Percentiles rank a stretch among this genome's conserved stretches.
phyloP scores from a whole-genome alignment of 257 asterid genomes.

The Solanum chiquidenum region DNA sequence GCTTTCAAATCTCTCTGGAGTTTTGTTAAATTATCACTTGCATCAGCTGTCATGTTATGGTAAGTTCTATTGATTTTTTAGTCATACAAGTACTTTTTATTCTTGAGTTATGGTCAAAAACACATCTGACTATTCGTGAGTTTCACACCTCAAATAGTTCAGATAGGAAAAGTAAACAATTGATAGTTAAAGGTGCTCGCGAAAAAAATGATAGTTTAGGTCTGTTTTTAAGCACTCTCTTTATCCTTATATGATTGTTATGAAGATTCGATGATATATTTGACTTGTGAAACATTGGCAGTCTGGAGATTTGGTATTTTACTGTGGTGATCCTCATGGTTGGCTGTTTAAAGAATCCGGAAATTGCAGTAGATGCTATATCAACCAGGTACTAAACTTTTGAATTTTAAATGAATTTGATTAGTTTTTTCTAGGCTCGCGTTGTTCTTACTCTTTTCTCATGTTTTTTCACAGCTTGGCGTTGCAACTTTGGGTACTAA shows the following conservation, averaged over 20 bases:
- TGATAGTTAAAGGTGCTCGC: not conserved
- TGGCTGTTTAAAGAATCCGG: constrained; percentile 70
- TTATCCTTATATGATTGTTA: not conserved
- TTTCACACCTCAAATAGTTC: not conserved
- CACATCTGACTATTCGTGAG: not conserved
- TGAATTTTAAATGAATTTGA: not conserved
- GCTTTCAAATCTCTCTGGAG: constrained; percentile 53
- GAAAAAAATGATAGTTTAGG: not conserved
- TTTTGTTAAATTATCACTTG: constrained; percentile 66
- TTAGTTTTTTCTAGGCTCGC: not conserved
- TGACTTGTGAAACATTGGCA: constrained; percentile 14
- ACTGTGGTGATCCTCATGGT: constrained; percentile 69
- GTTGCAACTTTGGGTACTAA: constrained; percentile 58
- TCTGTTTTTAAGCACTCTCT: not conserved
- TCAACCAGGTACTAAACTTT: constrained; percentile 51
- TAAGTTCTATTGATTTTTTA: constrained; percentile 8
- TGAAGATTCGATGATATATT: not conserved
- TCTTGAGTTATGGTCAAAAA: not conserved
- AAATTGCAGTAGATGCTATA: constrained; percentile 64
- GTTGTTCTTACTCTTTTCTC: not conserved
- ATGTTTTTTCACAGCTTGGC: constrained; percentile 43
- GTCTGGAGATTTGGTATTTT: constrained; percentile 82
- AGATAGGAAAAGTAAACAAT: not conserved
- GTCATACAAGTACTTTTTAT: not conserved
- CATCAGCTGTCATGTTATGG: constrained; percentile 91